Evolutionary conservation across 306 rosid genomes (phyloP), one percentile per base, ranked within the genome.

Genomic region (Psophocarpus tetragonolobus): DNA sequence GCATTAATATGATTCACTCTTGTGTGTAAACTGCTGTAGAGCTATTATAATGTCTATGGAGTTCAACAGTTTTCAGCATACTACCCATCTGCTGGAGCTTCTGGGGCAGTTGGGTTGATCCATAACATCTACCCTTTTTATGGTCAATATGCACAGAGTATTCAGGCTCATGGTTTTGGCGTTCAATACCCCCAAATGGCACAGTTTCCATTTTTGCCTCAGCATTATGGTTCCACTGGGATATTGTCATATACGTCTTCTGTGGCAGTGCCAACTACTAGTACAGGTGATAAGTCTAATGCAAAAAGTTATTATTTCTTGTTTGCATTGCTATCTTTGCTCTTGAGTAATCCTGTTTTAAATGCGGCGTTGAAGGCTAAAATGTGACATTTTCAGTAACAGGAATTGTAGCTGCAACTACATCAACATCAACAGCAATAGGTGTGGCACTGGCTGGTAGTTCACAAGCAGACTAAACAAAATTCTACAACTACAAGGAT

Each of bases 31-130:
- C 30, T 77, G 23, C 4, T 78, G 65, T 90, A 94, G 98, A 88
- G 71, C 66, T 92, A 92, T 75, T 90, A 90, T 48, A 62, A 87
- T 85, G 84, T 89, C n/a, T 94, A 92, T 86, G 97, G 98, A 33
- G 90, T 91, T 71, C 97, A 92, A 74, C 97, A 90, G 20, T 82
- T 84, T 75, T 81, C 95, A 60, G 97, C 97, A 26, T 90, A 92
- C 77, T 86, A 87, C 69, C 58, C 92, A 36, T 47, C 91, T 0
- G 27, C 80, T 54, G 93, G 92, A 74, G 86, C 80, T 54, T 77
- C 95, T 38, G 98, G 93, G 27, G 42, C 86, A 32, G 69, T 88
- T 6, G 92, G 91, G 38, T 74, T 91, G 85, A 76, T 81, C 71
- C 92, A 77, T 14, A 90, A 85, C 80, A 60, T 85, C 39, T 92